phyloP scores from a whole-genome alignment of 495 filamentous ascomycete genomes.

The Cercophora scortea region DNA sequence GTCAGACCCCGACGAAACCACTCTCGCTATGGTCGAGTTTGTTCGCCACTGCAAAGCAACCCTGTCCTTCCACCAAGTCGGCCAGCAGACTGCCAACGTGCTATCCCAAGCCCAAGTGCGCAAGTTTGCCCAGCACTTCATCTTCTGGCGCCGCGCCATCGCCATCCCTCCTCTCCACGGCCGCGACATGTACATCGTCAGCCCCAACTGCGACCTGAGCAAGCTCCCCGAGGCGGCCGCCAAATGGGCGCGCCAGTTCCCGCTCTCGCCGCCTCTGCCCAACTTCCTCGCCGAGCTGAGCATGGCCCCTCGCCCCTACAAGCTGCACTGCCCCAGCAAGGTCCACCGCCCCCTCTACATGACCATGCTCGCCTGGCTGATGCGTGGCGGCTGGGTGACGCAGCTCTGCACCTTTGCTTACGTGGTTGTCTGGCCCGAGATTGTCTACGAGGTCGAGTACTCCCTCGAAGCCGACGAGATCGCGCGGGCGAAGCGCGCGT shows the following conservation, averaged over 20 bases:
- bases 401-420: conserved; percentile 85
- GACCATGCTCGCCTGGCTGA: conserved; percentile 82
- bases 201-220: conserved; percentile 78
- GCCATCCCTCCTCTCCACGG: conserved; percentile 87
- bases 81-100: conserved; percentile 50
- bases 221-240: conserved; percentile 61
- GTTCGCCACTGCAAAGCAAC: conserved; percentile 76
- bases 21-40: conserved; percentile 70
- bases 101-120: conserved; percentile 74
- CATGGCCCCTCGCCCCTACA: conserved; percentile 68
- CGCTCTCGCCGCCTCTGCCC: conserved; percentile 69
- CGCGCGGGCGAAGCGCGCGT: conserved; percentile 13
- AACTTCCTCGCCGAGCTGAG: conserved; percentile 78
- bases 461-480: conserved; percentile 47
- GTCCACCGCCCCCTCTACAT: conserved; percentile 84
- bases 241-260: conserved; percentile 69
- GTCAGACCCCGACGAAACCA: conserved; percentile 61
- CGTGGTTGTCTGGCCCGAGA: conserved; percentile 57
- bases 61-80: conserved; percentile 77
- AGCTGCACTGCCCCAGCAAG: conserved; percentile 74
- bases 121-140: conserved; percentile 79
- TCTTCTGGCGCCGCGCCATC: conserved; percentile 89
- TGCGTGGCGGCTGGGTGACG: conserved; percentile 86
- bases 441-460: conserved; percentile 52
- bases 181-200: conserved; percentile 87